Percentiles rank a stretch among this genome's conserved stretches.
phyloP scores from a whole-genome alignment of 2,329 filamentous ascomycete genomes.

The Colletotrichum phormii region DNA sequence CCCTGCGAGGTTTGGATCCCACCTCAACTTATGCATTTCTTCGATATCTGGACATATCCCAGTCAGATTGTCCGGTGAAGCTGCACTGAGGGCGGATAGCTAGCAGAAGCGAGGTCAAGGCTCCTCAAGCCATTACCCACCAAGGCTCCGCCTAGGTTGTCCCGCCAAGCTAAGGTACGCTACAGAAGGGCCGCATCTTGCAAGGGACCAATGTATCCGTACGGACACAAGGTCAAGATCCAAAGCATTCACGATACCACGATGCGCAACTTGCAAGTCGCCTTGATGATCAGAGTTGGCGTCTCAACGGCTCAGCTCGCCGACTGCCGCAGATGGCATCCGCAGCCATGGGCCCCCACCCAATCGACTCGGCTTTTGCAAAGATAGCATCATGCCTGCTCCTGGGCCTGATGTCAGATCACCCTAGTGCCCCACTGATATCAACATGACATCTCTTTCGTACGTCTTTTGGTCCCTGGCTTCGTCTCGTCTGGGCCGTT shows the following conservation, averaged over 20 bases:
- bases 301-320: conserved; percentile 28
- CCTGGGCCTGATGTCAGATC: conserved; percentile 27
- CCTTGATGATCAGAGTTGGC: conserved; percentile 6
- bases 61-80: background rate
- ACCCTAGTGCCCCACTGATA: conserved; percentile 31
- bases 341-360: conserved; percentile 24
- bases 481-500: conserved; percentile 12
- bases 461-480: conserved; percentile 11
- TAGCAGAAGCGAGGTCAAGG: conserved; percentile 24
- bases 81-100: conserved; percentile 21
- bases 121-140: conserved; percentile 23
- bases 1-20: background rate
- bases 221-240: background rate
- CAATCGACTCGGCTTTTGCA: conserved; percentile 19
- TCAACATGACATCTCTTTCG: conserved; percentile 32
- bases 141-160: conserved; percentile 17
- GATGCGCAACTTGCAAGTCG: background rate
- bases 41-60: conserved; percentile 7
- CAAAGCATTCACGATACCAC: conserved; percentile 2
- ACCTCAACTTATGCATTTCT: background rate
- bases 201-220: conserved; percentile 14
- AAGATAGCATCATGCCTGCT: conserved; percentile 31
- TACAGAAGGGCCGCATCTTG: conserved; percentile 15
- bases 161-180: conserved; percentile 16
- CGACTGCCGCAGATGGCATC: conserved; percentile 33